Percentiles rank a stretch among this genome's conserved stretches.
phyloP scores from a whole-genome alignment of 192 early-diverging fungal species.

The Lunasporangiospora selenospora region DNA sequence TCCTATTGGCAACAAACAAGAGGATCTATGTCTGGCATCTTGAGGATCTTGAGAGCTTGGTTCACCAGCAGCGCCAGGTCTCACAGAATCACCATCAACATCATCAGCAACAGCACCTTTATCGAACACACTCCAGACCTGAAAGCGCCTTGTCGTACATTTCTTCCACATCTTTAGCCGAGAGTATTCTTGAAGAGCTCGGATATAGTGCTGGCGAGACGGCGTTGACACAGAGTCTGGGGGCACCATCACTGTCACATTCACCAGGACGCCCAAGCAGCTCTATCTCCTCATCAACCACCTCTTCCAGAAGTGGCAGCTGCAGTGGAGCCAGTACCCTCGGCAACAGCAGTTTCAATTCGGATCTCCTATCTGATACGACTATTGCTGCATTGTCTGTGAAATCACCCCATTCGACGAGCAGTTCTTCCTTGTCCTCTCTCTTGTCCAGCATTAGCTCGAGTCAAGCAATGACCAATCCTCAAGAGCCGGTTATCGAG shows the following conservation, averaged over 20 bases:
- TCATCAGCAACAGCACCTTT: neutral
- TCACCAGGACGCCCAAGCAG: no score
- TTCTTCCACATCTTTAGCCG: neutral
- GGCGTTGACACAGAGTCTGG: no score
- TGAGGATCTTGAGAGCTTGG: slow-evolving; percentile 26
- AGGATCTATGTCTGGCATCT: slow-evolving; percentile 43
- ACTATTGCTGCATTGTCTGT: no score
- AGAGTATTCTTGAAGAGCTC: neutral
- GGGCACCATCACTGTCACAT: no score
- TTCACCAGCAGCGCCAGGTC: slow-evolving; percentile 10
- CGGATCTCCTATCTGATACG: no score
- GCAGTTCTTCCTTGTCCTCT: slow-evolving; percentile 2
- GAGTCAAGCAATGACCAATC: neutral
- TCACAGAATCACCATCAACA: no score
- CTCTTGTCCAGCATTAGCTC: neutral
- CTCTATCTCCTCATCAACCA: no score
- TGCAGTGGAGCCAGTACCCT: neutral
- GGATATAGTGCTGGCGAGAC: neutral
- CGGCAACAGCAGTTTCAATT: neutral
- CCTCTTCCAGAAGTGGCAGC: neutral
- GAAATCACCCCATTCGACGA: no score
- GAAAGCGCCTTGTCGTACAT: neutral
- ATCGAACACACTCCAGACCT: neutral
- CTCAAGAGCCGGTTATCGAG: neutral
- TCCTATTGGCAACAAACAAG: slow-evolving; percentile 34